Evolutionary conservation across 768 basidiomycete genomes (phyloP).

Genomic region (Boletus speciosus): DNA sequence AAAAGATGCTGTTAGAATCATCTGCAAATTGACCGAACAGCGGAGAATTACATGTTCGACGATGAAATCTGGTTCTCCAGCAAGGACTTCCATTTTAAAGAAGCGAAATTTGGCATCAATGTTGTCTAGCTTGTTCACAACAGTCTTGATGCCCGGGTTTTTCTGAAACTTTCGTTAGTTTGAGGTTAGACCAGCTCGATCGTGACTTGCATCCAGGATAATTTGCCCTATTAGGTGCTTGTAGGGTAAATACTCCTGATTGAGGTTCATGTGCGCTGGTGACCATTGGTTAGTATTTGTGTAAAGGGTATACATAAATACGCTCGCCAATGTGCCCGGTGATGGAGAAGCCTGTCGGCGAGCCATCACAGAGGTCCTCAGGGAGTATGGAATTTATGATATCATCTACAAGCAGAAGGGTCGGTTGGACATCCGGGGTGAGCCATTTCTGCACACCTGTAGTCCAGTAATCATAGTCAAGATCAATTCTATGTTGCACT

Average conservation of each 20-base stretch:
- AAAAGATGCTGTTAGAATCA: background rate
- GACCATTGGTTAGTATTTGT: slow-evolving; percentile 1
- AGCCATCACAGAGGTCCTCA: slow-evolving; percentile 67
- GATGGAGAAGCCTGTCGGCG: slow-evolving; percentile 83
- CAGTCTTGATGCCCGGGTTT: slow-evolving; percentile 77
- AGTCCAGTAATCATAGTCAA: slow-evolving; percentile 88
- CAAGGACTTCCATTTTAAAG: slow-evolving; percentile 95
- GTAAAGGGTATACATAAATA: background rate
- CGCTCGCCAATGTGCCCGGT: slow-evolving; percentile 85
- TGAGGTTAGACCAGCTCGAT: background rate
- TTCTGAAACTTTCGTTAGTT: slow-evolving; percentile 52
- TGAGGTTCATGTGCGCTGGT: slow-evolving; percentile 87
- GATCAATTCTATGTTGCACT: slow-evolving; percentile 54
- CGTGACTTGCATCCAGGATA: slow-evolving; percentile 72
- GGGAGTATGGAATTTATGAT: slow-evolving; percentile 82
- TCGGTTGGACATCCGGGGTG: background rate
- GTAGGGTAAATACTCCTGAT: slow-evolving; percentile 87
- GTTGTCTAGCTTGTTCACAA: slow-evolving; percentile 90
- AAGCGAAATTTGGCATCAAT: slow-evolving; percentile 87
- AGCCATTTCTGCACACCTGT: slow-evolving; percentile 51
- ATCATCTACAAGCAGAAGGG: slow-evolving; percentile 54
- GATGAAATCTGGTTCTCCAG: slow-evolving; percentile 82
- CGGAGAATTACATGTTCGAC: slow-evolving; percentile 74
- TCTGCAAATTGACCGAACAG: background rate
- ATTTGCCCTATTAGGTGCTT: slow-evolving; percentile 89